A percentile compares a stretch with the other conserved stretches of the same genome.
These are phyloP conservation scores for Balakata baccata DNA, from an alignment of 345 rosid genomes.

Conservation along the genomic window DNA sequence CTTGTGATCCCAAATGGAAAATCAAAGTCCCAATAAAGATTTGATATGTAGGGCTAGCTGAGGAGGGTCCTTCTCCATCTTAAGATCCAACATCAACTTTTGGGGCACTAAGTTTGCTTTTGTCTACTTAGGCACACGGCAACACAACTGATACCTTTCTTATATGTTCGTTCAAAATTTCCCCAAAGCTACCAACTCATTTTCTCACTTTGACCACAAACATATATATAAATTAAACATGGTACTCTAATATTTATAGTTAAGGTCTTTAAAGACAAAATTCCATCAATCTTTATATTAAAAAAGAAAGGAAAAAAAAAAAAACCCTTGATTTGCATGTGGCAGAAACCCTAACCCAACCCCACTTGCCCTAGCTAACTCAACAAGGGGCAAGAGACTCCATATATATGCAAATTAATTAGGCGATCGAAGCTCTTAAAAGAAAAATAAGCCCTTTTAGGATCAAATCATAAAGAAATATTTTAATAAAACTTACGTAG, in stretches of 20 bases:
- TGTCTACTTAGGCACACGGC: constrained; percentile 9
- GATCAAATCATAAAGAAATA: background rate
- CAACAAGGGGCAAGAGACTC: background rate
- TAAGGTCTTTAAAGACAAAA: background rate
- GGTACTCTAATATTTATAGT: too few relatives aligned
- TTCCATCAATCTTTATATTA: too few relatives aligned
- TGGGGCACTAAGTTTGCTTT: constrained; percentile 7
- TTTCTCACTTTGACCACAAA: background rate
- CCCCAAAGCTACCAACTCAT: background rate
- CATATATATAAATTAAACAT: too few relatives aligned
- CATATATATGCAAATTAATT: background rate
- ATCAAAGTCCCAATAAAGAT: constrained; percentile 5
- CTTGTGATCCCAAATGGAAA: background rate
- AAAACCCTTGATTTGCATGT: background rate
- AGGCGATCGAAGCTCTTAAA: background rate
- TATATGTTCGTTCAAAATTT: background rate
- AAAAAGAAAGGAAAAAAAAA: background rate
- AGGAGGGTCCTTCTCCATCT: constrained; percentile 3
- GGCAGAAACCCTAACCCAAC: background rate
- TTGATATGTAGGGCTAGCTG: background rate
- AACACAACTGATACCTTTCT: background rate
- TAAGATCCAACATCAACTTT: constrained; percentile 11
- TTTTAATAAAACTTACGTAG: background rate
- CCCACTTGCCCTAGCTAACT: constrained; percentile 6
- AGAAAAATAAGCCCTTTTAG: background rate